These are phyloP conservation scores for Cryoendolithus antarcticus DNA, from an alignment of 2,329 filamentous ascomycete genomes.

Conservation along the genomic window DNA sequence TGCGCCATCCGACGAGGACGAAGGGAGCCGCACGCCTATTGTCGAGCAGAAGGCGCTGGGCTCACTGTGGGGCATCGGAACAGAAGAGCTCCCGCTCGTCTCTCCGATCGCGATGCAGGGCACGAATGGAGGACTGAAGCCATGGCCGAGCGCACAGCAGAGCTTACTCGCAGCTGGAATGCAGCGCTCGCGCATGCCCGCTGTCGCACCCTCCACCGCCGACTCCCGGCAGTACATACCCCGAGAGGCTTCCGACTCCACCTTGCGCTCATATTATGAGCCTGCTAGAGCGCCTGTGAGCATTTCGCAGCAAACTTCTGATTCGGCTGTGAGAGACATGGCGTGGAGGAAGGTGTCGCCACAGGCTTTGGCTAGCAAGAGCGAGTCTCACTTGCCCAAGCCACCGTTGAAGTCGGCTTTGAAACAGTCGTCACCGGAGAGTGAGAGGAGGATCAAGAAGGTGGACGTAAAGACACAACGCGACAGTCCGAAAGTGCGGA, in stretches of 20 bases:
- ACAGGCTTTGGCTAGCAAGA: conserved; percentile 10
- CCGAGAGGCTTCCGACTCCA: conserved; percentile 2
- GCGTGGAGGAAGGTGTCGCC: conserved; percentile 27
- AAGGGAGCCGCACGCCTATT: too few relatives aligned
- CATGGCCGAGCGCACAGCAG: conserved; percentile 5
- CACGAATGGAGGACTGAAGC: conserved; percentile 5
- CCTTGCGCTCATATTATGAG: conserved; percentile 24
- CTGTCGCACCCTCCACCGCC: background rate
- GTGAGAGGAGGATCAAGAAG: conserved; percentile 7
- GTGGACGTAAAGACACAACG: conserved; percentile 1
- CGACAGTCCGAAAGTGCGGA: conserved; percentile 5
- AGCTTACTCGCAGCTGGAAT: too few relatives aligned
- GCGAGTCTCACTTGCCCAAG: conserved; percentile 8
- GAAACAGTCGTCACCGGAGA: conserved; percentile 3
- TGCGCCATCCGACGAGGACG: too few relatives aligned
- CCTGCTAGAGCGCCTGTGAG: conserved; percentile 26
- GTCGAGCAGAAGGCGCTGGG: too few relatives aligned
- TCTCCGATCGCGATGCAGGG: too few relatives aligned
- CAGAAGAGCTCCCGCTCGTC: too few relatives aligned
- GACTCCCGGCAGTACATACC: background rate
- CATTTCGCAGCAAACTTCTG: conserved; percentile 34
- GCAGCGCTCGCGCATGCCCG: too few relatives aligned
- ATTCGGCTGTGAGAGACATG: conserved; percentile 32
- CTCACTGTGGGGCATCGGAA: too few relatives aligned
- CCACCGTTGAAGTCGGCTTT: conserved; percentile 7